Percentiles rank a stretch among this genome's conserved stretches.
phyloP scores from a whole-genome alignment of 2,329 filamentous ascomycete genomes.

The Paracoccidioides lutzii region DNA sequence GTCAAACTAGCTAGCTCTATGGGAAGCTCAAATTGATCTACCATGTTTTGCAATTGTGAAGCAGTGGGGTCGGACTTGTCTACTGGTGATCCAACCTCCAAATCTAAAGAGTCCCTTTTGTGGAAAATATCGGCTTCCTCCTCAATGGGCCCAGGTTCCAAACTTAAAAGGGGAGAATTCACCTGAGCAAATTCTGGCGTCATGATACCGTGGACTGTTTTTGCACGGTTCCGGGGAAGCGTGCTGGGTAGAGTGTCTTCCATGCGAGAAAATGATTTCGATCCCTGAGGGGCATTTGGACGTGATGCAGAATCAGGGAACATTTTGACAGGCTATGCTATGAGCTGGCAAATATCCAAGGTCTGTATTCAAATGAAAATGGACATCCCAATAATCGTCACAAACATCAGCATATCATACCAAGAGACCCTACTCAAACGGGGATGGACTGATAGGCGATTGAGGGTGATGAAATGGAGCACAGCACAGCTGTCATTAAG shows the following conservation, averaged over 20 bases:
- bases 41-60: slow-evolving; percentile 23
- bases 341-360: background rate
- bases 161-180: slow-evolving; percentile 11
- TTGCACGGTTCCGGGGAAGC: slow-evolving; percentile 16
- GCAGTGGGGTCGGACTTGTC: slow-evolving; percentile 17
- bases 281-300: background rate
- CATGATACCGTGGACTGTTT: slow-evolving; percentile 14
- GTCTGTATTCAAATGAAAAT: background rate
- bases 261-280: slow-evolving; percentile 4
- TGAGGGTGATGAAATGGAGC: background rate
- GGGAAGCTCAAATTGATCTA: slow-evolving; percentile 72
- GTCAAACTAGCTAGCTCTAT: slow-evolving; percentile 85
- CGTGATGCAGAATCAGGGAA: background rate
- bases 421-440: too few species aligned
- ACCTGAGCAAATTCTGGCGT: slow-evolving; percentile 5
- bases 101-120: slow-evolving; percentile 23
- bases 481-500: background rate
- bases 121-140: slow-evolving; percentile 33
- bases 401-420: background rate
- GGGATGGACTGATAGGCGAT: background rate
- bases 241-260: slow-evolving; percentile 3
- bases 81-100: background rate
- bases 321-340: background rate
- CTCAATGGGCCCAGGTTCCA: slow-evolving; percentile 12
- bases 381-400: background rate